Conservation (phyloP, 2,329 filamentous ascomycete species). For the Hypoxylon sp. region DNA sequence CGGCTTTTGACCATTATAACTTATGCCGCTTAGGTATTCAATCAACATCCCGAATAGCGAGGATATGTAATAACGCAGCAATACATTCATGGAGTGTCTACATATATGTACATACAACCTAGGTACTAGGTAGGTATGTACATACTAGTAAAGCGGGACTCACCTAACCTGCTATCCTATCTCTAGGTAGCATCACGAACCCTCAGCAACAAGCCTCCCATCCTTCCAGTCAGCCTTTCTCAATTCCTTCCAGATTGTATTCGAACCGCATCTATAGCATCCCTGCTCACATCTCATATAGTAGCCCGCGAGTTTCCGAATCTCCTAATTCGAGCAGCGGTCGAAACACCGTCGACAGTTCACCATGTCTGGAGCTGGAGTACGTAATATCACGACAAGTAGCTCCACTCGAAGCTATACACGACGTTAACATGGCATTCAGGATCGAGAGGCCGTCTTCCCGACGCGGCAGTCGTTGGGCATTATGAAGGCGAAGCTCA, state of each 20-base stretch:
- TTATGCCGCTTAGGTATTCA: not conserved
- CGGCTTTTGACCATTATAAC: not conserved
- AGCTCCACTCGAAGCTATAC: conserved; percentile 13
- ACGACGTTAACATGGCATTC: conserved; percentile 33
- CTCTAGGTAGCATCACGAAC: conserved; percentile 21
- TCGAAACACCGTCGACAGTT: conserved; percentile 28
- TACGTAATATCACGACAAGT: conserved; percentile 49
- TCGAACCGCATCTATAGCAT: conserved; percentile 1
- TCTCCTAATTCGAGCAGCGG: not conserved
- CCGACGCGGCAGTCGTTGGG: conserved; percentile 96
- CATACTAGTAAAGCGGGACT: not conserved
- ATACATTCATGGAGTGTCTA: not conserved
- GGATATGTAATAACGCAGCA: not conserved
- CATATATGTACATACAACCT: too few relatives aligned
- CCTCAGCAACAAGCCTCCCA: conserved; percentile 17
- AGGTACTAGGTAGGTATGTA: too few relatives aligned
- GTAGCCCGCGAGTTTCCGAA: not conserved
- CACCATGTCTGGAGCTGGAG: conserved; percentile 66
- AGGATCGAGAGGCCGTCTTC: conserved; percentile 97
- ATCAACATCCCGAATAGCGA: not conserved
- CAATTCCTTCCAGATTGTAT: not conserved
- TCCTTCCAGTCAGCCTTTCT: conserved; percentile 17
- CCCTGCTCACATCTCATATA: not conserved
- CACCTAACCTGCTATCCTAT: too few relatives aligned
- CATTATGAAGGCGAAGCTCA: conserved; percentile 97